A percentile compares a stretch with the other conserved stretches of the same genome.
These are phyloP conservation scores for Hanseniaspora lachancei DNA, from an alignment of 805 yeast species.

Conservation along the genomic window DNA sequence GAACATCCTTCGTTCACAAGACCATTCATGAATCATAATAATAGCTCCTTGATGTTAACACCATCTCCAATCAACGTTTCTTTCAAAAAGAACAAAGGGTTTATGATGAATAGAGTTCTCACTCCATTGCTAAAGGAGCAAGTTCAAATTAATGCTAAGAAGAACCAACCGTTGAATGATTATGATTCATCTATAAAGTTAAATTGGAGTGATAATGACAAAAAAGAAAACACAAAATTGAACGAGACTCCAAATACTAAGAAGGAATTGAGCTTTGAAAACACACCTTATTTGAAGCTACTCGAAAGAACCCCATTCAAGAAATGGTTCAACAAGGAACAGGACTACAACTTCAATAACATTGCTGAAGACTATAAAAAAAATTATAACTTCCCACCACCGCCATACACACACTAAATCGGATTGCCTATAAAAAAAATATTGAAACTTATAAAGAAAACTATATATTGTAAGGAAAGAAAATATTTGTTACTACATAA, in stretches of 20 bases:
- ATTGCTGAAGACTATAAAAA: not conserved
- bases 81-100: not conserved
- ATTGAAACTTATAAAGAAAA: not conserved
- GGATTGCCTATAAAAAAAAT: not conserved
- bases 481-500: not conserved
- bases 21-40: not conserved
- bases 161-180: not conserved
- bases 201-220: slow-evolving; percentile 7
- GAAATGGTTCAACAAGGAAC: not conserved
- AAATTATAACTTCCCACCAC: slow-evolving; percentile 1
- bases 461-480: not conserved
- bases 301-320: slow-evolving; percentile 10
- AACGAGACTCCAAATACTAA: not conserved
- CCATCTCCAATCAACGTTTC: not conserved
- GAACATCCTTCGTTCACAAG: not conserved
- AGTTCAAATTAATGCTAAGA: not conserved
- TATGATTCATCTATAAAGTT: not conserved
- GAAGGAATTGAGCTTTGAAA: not conserved
- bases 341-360: not conserved
- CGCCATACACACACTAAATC: slow-evolving; percentile 6
- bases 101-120: slow-evolving; percentile 1
- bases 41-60: not conserved
- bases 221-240: not conserved
- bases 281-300: not conserved
- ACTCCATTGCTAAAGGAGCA: slow-evolving; percentile 2